These are phyloP conservation scores for Mycena rebaudengoi DNA, from an alignment of 768 basidiomycete species.

Conservation along the genomic window DNA sequence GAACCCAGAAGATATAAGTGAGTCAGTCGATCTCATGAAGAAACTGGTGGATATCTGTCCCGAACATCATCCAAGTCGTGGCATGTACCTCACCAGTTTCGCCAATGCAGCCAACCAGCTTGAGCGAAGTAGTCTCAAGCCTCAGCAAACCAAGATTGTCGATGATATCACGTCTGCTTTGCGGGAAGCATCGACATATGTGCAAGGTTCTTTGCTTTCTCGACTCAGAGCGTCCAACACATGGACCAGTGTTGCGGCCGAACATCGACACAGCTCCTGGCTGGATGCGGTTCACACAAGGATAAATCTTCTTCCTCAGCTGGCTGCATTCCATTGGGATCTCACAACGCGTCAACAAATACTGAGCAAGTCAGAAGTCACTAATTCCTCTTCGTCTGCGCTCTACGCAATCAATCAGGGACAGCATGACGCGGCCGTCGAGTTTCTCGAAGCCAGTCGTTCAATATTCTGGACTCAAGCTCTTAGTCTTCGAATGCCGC, in stretches of 20 bases:
- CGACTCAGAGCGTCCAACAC: background rate
- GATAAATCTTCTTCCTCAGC: background rate
- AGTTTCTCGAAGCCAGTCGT: no score
- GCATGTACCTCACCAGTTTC: background rate
- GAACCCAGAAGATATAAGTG: no score
- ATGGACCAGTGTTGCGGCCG: background rate
- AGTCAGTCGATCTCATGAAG: no score
- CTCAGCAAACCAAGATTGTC: background rate
- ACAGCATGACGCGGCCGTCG: background rate
- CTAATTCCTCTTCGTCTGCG: background rate
- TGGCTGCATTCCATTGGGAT: background rate
- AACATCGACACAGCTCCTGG: background rate
- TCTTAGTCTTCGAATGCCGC: background rate
- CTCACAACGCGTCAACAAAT: background rate
- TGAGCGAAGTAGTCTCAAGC: background rate
- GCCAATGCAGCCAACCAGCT: background rate
- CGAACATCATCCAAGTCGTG: background rate
- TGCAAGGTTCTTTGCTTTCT: background rate
- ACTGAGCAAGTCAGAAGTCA: background rate
- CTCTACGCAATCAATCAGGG: background rate
- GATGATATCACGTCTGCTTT: background rate
- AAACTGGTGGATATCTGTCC: background rate
- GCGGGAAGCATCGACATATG: background rate
- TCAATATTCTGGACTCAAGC: no score
- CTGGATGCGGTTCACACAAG: background rate